A percentile compares a stretch with the other conserved stretches of the same genome.
phyloP scores from a whole-genome alignment of 805 yeast species.

The Candida multigemmis region DNA sequence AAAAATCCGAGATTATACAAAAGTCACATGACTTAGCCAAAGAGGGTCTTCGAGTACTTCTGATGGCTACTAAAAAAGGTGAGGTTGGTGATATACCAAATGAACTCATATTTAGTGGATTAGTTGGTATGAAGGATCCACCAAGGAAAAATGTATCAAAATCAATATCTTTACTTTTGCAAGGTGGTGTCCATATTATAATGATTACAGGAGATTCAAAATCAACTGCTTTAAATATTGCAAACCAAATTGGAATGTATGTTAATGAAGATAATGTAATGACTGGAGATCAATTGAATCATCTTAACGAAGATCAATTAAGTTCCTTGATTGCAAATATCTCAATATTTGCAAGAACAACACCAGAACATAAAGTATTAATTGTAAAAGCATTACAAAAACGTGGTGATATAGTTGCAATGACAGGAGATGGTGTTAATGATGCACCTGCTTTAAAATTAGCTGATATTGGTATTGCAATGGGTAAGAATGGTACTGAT shows the following conservation, averaged over 20 bases:
- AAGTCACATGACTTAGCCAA: conserved; percentile 62
- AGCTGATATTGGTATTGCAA: conserved; percentile 93
- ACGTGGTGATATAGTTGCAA: conserved; percentile 92
- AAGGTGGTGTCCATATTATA: conserved; percentile 94
- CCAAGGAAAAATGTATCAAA: conserved; percentile 82
- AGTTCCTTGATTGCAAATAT: conserved; percentile 73
- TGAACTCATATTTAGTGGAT: conserved; percentile 70
- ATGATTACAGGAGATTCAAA: conserved; percentile 97
- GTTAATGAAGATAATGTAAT: conserved; percentile 59
- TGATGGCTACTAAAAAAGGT: conserved; percentile 46
- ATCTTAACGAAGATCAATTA: conserved; percentile 62
- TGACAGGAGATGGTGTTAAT: conserved; percentile 99
- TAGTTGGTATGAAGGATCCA: conserved; percentile 96
- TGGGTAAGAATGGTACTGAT: conserved; percentile 93
- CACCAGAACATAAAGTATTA: conserved; percentile 88
- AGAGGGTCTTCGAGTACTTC: conserved; percentile 81
- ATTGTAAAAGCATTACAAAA: conserved; percentile 84
- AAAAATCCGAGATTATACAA: conserved; percentile 37
- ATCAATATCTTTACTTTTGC: conserved; percentile 67
- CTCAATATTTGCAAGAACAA: conserved; percentile 87
- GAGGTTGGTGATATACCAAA: conserved; percentile 33
- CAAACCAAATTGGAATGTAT: conserved; percentile 80
- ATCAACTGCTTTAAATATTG: conserved; percentile 78
- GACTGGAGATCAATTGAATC: conserved; percentile 77
- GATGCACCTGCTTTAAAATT: conserved; percentile 97